Evolutionary conservation across 2,329 filamentous ascomycete genomes (phyloP), one percentile per base, ranked within the genome.

Genomic region (Chrysoporthe deuterocubensis): DNA sequence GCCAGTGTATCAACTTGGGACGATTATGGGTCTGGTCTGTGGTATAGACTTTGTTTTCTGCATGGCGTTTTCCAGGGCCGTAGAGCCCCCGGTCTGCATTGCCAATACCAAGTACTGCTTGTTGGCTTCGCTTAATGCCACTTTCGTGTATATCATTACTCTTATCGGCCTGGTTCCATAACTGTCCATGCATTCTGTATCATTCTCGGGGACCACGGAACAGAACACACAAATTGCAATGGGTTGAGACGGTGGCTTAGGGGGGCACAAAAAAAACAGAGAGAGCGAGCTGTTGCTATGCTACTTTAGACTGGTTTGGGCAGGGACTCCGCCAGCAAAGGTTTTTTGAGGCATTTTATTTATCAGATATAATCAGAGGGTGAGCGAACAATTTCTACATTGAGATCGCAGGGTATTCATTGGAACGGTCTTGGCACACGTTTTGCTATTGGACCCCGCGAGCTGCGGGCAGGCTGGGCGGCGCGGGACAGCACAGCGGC

Each of bases 1-100:
- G 43, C 62, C 52, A 26, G 37, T 58, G 43, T 64, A 64, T 56
- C 52, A n/a, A 37, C 16, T 46, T 52, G 21, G 40, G 21, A 32
- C 37, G 16, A 26, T 32, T 26, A 61, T 40, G 58, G 21, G 26
- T 44, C 18, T 44, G n/a, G 40, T 57, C 42, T 14, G 4, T 32
- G 32, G 60, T 18, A 21, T 18, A 57, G 42, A 54, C 50, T 26
- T 54, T 40, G 42, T 56, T 44, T n/a, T 46, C 21, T 57, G 50
- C 32, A 52, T 40, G 52, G 52, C 21, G 42, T 58, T 58, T 34
- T 26, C 26, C 50, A 34, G 16, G 50, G 50, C 50, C 50, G 32
- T 54, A 54, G 50, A 32, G 50, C 7, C 50, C 7, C 32, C 6
- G 50, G 26, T 37, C 50, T 46, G 60, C 37, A 42, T 46, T 50